These are phyloP conservation scores for Sporothrix luriei DNA, from an alignment of 2,329 filamentous ascomycete genomes.

Conservation along the genomic window DNA sequence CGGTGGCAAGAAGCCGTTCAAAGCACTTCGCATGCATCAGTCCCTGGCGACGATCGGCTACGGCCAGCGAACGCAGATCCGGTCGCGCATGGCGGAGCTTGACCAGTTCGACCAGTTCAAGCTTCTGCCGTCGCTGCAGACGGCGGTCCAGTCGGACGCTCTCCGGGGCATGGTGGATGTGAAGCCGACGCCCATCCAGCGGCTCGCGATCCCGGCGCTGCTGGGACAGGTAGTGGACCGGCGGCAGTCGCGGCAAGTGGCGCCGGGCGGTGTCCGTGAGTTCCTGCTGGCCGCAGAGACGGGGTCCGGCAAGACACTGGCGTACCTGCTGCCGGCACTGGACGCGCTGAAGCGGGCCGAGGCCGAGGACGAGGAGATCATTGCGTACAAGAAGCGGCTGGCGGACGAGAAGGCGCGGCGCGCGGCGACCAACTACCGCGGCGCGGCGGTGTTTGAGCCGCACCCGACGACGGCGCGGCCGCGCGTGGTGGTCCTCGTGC, in stretches of 20 bases:
- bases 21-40: conserved; percentile 93
- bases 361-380: conserved; percentile 59
- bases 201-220: conserved; percentile 81
- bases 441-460: conserved; percentile 59
- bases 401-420: conserved; percentile 62
- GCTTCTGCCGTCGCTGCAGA: conserved; percentile 70
- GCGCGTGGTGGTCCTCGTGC: conserved; percentile 81
- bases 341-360: conserved; percentile 83
- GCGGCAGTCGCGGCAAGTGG: conserved; percentile 18
- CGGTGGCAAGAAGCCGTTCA: conserved; percentile 54
- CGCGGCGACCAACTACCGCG: conserved; percentile 52
- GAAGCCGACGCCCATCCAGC: conserved; percentile 84
- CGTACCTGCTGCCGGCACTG: conserved; percentile 83
- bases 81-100: conserved; percentile 63
- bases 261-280: conserved; percentile 43
- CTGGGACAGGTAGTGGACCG: conserved; percentile 57
- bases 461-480: conserved; percentile 78
- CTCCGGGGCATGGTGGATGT: conserved; percentile 74
- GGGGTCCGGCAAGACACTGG: conserved; percentile 93
- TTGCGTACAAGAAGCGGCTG: conserved; percentile 59
- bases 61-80: conserved; percentile 58
- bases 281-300: conserved; percentile 94
- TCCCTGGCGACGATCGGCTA: conserved; percentile 77
- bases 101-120: conserved; percentile 81
- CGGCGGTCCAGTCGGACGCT: conserved; percentile 71